Evolutionary conservation across 164 flowering plant genomes (phyloP).

Genomic region (Platanus orientalis): DNA sequence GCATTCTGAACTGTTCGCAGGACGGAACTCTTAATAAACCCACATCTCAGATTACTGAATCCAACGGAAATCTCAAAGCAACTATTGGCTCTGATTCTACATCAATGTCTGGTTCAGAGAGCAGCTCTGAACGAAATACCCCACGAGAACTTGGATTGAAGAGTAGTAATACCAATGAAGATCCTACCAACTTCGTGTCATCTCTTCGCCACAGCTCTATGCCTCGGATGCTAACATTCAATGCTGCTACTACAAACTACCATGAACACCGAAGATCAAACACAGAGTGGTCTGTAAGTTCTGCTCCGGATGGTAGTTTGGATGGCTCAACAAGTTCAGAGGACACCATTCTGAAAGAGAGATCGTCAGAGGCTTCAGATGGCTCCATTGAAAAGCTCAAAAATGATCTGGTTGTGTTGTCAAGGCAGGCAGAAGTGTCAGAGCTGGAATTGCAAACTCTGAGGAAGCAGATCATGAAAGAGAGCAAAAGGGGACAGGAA

Average conservation of each 20-base stretch:
- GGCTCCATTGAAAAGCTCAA: slow-evolving; percentile 53
- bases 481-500: slow-evolving; percentile 76
- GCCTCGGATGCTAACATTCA: slow-evolving; percentile 11
- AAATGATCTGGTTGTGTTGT: slow-evolving; percentile 44
- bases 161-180: slow-evolving; percentile 20
- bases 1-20: slow-evolving; percentile 26
- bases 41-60: slow-evolving; percentile 23
- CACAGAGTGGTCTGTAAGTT: slow-evolving; percentile 40
- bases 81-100: slow-evolving; percentile 60
- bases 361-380: slow-evolving; percentile 36
- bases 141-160: slow-evolving; percentile 33
- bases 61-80: slow-evolving; percentile 33
- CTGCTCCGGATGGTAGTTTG: slow-evolving; percentile 35
- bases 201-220: slow-evolving; percentile 12
- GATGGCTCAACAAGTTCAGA: slow-evolving; percentile 38
- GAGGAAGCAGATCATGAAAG: slow-evolving; percentile 84
- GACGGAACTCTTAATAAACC: slow-evolving; percentile 26
- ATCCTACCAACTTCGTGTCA: slow-evolving; percentile 17
- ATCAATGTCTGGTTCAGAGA: slow-evolving; percentile 44
- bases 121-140: slow-evolving; percentile 51
- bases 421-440: slow-evolving; percentile 69
- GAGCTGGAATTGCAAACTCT: slow-evolving; percentile 86
- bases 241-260: slow-evolving; percentile 17
- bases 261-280: slow-evolving; percentile 30
- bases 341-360: slow-evolving; percentile 21